Percentiles rank a stretch among this genome's conserved stretches.
These are phyloP conservation scores for Vararia minispora DNA, from an alignment of 768 basidiomycete genomes.

Conservation along the genomic window DNA sequence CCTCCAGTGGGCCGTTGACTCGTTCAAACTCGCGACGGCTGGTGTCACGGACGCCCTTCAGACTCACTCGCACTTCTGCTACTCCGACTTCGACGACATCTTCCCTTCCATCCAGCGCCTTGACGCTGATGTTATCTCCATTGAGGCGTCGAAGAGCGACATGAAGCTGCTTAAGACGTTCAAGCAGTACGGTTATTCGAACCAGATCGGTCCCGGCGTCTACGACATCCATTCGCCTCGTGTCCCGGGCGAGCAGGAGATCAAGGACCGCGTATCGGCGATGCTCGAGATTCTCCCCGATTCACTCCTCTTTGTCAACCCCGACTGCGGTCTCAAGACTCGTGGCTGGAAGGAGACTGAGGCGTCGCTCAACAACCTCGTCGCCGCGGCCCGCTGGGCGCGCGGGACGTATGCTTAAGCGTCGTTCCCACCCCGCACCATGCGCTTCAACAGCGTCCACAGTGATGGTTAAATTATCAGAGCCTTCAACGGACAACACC, in stretches of 20 bases:
- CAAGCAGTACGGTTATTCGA: slow-evolving; percentile 90
- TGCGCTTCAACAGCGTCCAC: slow-evolving; percentile 91
- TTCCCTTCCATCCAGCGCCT: slow-evolving; percentile 95
- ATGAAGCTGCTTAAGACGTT: slow-evolving; percentile 95
- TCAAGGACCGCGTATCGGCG: slow-evolving; percentile 79
- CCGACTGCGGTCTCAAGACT: slow-evolving; percentile 98
- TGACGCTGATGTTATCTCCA: slow-evolving; percentile 98
- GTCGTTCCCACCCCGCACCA: slow-evolving; percentile 23
- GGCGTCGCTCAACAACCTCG: slow-evolving; percentile 77
- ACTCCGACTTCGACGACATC: slow-evolving; percentile 98
- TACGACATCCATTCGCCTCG: slow-evolving; percentile 99
- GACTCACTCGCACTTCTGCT: slow-evolving; percentile 99
- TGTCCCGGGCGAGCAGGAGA: slow-evolving; percentile 88
- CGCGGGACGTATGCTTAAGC: slow-evolving; percentile 70
- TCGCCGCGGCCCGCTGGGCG: slow-evolving; percentile 89
- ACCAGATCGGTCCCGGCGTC: slow-evolving; percentile 96
- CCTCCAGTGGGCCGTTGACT: slow-evolving; percentile 97
- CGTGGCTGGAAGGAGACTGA: slow-evolving; percentile 98
- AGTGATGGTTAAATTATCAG: slow-evolving; percentile 52
- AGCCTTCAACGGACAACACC: slow-evolving; percentile 11
- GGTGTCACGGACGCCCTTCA: slow-evolving; percentile 91
- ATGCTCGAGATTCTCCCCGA: slow-evolving; percentile 77
- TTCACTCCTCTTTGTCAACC: slow-evolving; percentile 85
- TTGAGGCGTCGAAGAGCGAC: slow-evolving; percentile 97
- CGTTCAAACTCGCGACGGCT: slow-evolving; percentile 95